Conservation (phyloP, 2,329 filamentous ascomycete species). For the Diaporthe ilicicola region DNA sequence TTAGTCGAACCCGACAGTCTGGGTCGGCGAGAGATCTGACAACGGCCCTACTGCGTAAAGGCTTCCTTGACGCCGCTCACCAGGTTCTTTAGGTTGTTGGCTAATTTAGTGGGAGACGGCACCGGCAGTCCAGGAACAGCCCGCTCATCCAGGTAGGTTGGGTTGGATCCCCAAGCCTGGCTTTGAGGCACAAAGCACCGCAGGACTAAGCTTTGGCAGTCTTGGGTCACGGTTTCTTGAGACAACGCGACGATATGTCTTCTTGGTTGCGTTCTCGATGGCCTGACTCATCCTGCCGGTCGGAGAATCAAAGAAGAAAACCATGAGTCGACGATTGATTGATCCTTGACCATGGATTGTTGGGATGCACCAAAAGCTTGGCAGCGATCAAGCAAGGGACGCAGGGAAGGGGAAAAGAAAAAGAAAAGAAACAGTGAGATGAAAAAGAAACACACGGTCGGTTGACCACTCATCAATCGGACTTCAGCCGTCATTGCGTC, state of each 20-base stretch:
- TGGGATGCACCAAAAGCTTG: conserved; percentile 3
- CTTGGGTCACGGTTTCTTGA: conserved; percentile 9
- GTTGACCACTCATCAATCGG: background rate
- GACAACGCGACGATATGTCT: background rate
- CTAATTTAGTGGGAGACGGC: conserved; percentile 34
- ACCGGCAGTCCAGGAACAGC: conserved; percentile 30
- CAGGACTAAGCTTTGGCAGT: conserved; percentile 11
- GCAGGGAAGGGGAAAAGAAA: background rate
- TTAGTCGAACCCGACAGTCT: conserved; percentile 50
- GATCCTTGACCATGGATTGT: background rate
- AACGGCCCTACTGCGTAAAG: conserved; percentile 40
- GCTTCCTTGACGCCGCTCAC: conserved; percentile 34
- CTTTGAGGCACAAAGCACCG: background rate
- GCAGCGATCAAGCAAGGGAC: conserved; percentile 7
- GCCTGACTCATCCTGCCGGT: background rate
- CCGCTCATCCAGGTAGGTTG: conserved; percentile 24
- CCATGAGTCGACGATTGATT: background rate
- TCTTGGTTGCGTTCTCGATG: background rate
- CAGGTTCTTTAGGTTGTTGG: conserved; percentile 30
- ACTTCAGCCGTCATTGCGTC: background rate
- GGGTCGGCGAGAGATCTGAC: conserved; percentile 51
- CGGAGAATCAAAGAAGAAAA: background rate
- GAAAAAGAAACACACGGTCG: background rate
- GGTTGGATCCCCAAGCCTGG: conserved; percentile 5
- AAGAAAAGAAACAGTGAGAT: background rate